Base-by-base conservation (phyloP, 2,329 filamentous ascomycete species). In the Alternaria metachromatica region DNA sequence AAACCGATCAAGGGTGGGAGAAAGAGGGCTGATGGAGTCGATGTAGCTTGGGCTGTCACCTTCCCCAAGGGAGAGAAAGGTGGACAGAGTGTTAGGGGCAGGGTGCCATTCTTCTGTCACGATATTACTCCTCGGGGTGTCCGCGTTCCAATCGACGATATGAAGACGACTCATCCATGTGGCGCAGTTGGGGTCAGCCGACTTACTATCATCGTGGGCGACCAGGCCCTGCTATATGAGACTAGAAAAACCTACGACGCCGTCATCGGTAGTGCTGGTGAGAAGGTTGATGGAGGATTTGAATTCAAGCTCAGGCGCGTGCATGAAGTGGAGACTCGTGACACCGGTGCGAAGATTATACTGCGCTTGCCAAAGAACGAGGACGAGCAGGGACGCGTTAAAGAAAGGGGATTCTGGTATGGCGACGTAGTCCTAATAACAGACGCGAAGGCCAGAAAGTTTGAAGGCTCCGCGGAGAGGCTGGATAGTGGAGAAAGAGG, bases 31-130 rank as follows among this genome's bases (percentile, higher is more conserved):
- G 87, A 90, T 72, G 88, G 88, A 0, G 78, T 80, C 2, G 82
- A 86, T 30, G 76, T 91, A 28, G 81, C 86, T 62, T 92, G 89
- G 88, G 82, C 85, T 23, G 84, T 88, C 23, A 86, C 87, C 0
- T 84, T 84, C 18, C 82, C 83, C 0, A 75, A 81, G n/a, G 78
- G 79, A 12, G 74, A 81, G 1, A 77, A 80, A 9, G 73, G 75
- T 1, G 75, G 73, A 0, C 76, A 78, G 62, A 18, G 20, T 9
- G 58, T 57, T 5, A 79, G 85, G 0, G 88, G 89, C 0, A 78
- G 80, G 13, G 72, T 89, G 11, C 90, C 89, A 0, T 92, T 92
- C 69, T 92, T 76, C 60, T 79, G 76, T 37, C 83, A 91, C 50
- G 90, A 92, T 73, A 78, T 87, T 12, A 91, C 89, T 2, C 79